A percentile compares a stretch with the other conserved stretches of the same genome.
Conservation (phyloP, 345 rosid species). For the Rhizophora mangle region DNA sequence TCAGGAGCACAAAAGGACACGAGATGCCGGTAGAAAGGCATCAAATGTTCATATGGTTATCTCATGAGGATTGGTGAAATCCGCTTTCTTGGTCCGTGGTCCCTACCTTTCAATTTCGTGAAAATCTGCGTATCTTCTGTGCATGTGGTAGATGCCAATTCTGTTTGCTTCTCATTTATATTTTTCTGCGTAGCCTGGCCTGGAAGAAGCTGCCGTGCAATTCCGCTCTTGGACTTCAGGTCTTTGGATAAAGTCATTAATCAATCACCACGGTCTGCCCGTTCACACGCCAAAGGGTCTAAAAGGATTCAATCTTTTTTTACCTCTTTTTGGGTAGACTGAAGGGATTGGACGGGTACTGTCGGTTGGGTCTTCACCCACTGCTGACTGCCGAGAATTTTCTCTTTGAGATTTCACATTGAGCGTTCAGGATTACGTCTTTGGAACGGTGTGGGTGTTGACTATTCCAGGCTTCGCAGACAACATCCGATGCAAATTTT, state of each 20-base stretch:
- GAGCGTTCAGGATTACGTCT: background rate
- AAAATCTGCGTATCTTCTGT: background rate
- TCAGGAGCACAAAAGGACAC: background rate
- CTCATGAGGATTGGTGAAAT: background rate
- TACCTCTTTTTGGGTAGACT: background rate
- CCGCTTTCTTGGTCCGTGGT: background rate
- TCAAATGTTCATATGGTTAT: background rate
- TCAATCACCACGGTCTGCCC: background rate
- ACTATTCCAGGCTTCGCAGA: background rate
- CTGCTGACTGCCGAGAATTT: no score
- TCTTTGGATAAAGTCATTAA: background rate
- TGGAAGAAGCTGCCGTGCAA: constrained; percentile 10
- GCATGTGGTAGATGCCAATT: constrained; percentile 1
- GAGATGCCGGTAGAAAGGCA: constrained; percentile 3
- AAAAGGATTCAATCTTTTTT: background rate
- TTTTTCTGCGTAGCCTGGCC: background rate
- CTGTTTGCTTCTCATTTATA: background rate
- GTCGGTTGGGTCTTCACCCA: no score
- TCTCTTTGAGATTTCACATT: background rate
- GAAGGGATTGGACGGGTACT: background rate
- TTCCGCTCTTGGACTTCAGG: constrained; percentile 18
- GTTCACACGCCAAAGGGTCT: background rate
- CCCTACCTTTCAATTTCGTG: background rate
- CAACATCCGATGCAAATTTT: background rate
- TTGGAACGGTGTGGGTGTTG: background rate